These are phyloP conservation scores for Ephemerocybe angulata DNA, from an alignment of 768 basidiomycete species.

Conservation along the genomic window DNA sequence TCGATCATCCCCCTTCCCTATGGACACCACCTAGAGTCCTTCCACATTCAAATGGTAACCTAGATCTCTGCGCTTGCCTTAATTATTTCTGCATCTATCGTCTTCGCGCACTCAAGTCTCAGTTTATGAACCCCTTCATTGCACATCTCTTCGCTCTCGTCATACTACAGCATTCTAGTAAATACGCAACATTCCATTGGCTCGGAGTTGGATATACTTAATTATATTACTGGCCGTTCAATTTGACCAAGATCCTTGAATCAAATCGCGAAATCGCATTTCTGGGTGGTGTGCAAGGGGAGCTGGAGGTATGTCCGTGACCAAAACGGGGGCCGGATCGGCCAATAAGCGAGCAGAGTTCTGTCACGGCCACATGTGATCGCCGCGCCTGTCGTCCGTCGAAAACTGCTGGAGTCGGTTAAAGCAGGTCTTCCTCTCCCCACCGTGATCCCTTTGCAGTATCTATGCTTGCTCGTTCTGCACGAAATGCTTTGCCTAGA, in stretches of 20 bases:
- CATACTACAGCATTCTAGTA: too few species aligned
- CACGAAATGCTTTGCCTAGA: constrained; percentile 40
- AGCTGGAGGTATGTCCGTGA: background rate
- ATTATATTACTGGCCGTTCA: too few species aligned
- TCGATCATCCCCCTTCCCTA: constrained; percentile 39
- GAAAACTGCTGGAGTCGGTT: background rate
- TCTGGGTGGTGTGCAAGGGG: background rate
- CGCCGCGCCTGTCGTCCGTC: background rate
- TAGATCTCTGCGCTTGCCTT: constrained; percentile 19
- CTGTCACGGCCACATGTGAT: background rate
- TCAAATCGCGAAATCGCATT: background rate
- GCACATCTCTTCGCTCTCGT: too few species aligned
- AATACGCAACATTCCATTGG: too few species aligned
- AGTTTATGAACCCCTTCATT: background rate
- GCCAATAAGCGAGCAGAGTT: constrained; percentile 4
- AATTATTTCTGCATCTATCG: constrained; percentile 1
- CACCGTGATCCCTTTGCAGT: background rate
- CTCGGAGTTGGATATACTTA: too few species aligned
- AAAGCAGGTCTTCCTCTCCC: background rate
- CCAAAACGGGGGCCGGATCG: background rate
- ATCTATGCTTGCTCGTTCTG: constrained; percentile 41
- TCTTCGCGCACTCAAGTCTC: too few species aligned
- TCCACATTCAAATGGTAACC: constrained; percentile 15
- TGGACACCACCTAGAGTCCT: constrained; percentile 21
- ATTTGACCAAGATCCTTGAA: too few species aligned